Evolutionary conservation across 1,284 basidiomycete species (phyloP), one percentile per base, ranked within the genome.

Genomic region (Cystobasidiaceae sp.): DNA sequence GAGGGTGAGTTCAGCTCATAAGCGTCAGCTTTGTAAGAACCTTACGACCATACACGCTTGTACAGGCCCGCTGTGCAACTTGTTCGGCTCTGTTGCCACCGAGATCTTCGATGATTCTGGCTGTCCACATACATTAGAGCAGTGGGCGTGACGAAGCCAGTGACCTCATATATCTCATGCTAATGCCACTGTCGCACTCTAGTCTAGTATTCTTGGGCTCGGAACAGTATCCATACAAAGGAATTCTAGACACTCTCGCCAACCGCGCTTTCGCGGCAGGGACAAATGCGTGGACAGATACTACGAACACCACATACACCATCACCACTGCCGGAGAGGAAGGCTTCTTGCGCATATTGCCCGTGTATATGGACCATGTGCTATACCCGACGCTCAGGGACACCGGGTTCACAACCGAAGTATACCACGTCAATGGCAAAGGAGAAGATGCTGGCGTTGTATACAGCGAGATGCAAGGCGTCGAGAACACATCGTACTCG

Each of bases 321-420:
- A 87, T 96, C 69, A 89, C 90, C n/a, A 98, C 94, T 2, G 96
- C 96, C 17, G 96, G 96, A 66, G 87, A 88, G 67, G 90, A 96
- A 74, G 96, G 96, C 1, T 97, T 99, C 76, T 80, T 98, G 43
- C 89, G 93, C 72, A 84, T 98, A 67, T 81, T 98, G 21, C 94
- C 94, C 71, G 87, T 98, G 70, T 99, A 93, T 76, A 82, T 98
- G 43, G 96, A 99, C 77, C 96, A 99, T 76, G 90, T 98, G 69
- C 84, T 99, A 52, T 94, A 96, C 77, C 93, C 96, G 9, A 97
- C 93, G 0, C 85, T 98, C 67, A 93, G 91, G 6, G 84, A 91
- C 68, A 85, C 88, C 57, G 90, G 91, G 48, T 97, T 92, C 72
- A 82, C 89, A 13, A 98, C 96, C 11, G 94, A 98, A 80, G 89